Conservation (phyloP, 805 yeast genomes). For the Cyberlindnera americana region DNA sequence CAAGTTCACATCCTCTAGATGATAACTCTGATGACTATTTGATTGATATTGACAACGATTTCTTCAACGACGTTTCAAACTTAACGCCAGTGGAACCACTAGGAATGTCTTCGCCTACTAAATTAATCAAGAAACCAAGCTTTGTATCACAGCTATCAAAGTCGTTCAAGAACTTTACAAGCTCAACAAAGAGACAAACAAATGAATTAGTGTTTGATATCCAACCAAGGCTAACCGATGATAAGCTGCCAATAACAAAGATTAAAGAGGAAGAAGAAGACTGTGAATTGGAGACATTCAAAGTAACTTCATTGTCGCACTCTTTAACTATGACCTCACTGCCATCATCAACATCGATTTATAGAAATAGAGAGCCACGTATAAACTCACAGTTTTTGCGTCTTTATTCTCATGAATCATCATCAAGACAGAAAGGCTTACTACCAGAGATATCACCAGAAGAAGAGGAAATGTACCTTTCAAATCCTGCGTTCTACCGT, state of each 20-base stretch:
- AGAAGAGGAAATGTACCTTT: slow-evolving; percentile 27
- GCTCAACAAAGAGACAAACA: slow-evolving; percentile 16
- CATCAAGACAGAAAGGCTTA: slow-evolving; percentile 34
- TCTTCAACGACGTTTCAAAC: slow-evolving; percentile 11
- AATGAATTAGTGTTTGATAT: slow-evolving; percentile 24
- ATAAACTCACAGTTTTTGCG: slow-evolving; percentile 47
- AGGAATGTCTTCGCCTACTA: background rate
- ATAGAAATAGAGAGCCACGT: slow-evolving; percentile 42
- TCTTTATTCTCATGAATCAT: slow-evolving; percentile 46
- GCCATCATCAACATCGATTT: slow-evolving; percentile 11
- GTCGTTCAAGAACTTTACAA: slow-evolving; percentile 20
- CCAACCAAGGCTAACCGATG: slow-evolving; percentile 29
- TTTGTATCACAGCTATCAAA: slow-evolving; percentile 25
- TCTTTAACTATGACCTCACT: slow-evolving; percentile 2
- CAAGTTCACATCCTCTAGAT: slow-evolving; percentile 23
- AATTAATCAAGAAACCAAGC: slow-evolving; percentile 11
- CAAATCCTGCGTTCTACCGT: slow-evolving; percentile 8
- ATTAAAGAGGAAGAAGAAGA: slow-evolving; percentile 5
- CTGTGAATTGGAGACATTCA: slow-evolving; percentile 27
- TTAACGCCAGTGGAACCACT: slow-evolving; percentile 5
- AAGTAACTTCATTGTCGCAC: slow-evolving; percentile 20
- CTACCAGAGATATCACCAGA: slow-evolving; percentile 33
- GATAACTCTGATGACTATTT: slow-evolving; percentile 12
- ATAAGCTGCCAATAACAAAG: slow-evolving; percentile 17
- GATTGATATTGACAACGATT: slow-evolving; percentile 25